These are phyloP conservation scores for Aspergillus sclerotialis DNA, from an alignment of 2,329 filamentous ascomycete species.

Conservation along the genomic window DNA sequence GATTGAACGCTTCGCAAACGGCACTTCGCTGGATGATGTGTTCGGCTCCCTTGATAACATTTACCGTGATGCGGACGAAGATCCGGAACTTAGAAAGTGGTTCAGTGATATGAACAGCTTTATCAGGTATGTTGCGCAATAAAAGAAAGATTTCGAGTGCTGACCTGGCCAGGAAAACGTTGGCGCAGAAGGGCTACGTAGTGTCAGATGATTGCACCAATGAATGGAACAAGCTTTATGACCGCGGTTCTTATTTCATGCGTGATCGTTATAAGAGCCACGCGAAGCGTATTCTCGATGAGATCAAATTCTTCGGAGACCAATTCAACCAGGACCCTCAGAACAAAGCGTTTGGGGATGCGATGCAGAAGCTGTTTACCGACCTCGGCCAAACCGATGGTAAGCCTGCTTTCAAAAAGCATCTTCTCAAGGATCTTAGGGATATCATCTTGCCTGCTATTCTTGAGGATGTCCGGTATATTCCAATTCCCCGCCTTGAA, in stretches of 20 bases:
- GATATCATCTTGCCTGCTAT: conserved; percentile 77
- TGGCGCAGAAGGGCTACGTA: conserved; percentile 87
- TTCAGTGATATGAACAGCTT: conserved; percentile 73
- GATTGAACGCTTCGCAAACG: conserved; percentile 92
- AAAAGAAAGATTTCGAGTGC: neutral
- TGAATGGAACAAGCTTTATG: conserved; percentile 79
- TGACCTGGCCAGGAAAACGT: conserved; percentile 51
- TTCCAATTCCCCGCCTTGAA: conserved; percentile 91
- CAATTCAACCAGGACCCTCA: conserved; percentile 85
- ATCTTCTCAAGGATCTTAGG: conserved; percentile 80
- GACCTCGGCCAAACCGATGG: conserved; percentile 88
- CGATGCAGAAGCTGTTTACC: conserved; percentile 76
- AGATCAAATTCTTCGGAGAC: conserved; percentile 79
- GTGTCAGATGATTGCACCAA: conserved; percentile 71
- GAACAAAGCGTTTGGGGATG: conserved; percentile 71
- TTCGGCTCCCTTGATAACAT: conserved; percentile 78
- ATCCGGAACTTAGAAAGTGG: conserved; percentile 82
- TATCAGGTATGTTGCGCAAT: conserved; percentile 45
- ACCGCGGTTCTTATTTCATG: conserved; percentile 77
- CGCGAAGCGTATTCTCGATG: conserved; percentile 78
- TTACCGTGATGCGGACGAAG: conserved; percentile 78
- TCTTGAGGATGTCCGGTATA: conserved; percentile 80
- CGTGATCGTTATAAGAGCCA: conserved; percentile 81
- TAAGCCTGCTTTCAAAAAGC: conserved; percentile 84
- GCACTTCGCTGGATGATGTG: conserved; percentile 79